Evolutionary conservation across 2,329 filamentous ascomycete species (phyloP), one percentile per base, ranked within the genome.

Genomic region (Fusarium floridanum): DNA sequence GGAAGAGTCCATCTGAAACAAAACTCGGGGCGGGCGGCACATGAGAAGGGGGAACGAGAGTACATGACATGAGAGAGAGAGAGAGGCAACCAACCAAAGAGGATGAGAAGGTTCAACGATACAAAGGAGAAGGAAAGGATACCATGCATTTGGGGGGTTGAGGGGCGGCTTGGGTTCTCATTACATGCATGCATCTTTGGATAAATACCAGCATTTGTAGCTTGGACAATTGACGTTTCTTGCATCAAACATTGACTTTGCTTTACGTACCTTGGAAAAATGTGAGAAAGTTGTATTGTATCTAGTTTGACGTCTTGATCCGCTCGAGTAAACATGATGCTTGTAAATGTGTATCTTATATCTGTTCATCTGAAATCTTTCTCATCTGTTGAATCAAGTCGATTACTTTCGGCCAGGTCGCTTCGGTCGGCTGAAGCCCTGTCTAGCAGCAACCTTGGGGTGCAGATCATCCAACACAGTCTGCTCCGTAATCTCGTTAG

Each of bases 341-440:
- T 43, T 71, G n/a, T 17, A 63, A 62, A 34, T 22, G n/a, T 56
- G 24, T 50, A 50, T 70, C 60, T 69, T 64, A 32, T 65, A 22
- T 53, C 43, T 62, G 29, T 36, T 66, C 34, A 9, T 67, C 17
- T 48, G n/a, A 37, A 39, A 10, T 64, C 37, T 29, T 50, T 50
- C 36, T n/a, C 63, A 11, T 67, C 57, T 53, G 11, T 56, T 12
- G 34, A 63, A 37, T 39, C 36, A 66, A 22, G 12, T 32, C 48
- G 45, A 56, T 76, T 80, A 48, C 43, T 75, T 90, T 85, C 92
- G 87, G 41, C 94, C 94, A 6, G 94, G 94, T 79, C 93, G 89
- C 90, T 95, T 95, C 32, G 94, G 94, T 81, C 94, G 89, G 79
- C 90, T 91, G 83, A 97, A 97, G 0, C 87, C 90, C 81, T 91